Evolutionary conservation across 2,329 filamentous ascomycete species (phyloP), one percentile per base, ranked within the genome.

Genomic region (Chaetomiaceae sp.): DNA sequence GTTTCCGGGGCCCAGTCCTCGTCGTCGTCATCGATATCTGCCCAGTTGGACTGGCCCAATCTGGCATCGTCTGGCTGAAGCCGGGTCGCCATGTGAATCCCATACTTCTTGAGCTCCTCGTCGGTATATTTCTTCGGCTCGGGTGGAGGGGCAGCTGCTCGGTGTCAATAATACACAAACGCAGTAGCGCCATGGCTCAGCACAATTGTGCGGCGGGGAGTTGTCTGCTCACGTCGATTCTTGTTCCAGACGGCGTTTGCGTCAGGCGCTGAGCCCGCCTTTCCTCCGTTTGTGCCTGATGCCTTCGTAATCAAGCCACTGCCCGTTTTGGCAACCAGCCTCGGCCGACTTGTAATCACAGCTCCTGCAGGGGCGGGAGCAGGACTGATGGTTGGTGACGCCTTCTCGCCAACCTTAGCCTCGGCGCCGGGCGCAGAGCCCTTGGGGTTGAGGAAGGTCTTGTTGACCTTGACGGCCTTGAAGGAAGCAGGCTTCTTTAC

Each of bases 1-100:
- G 84, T 81, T 54, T 93, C 86, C 2, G 87, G 87, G 12, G 83
- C 84, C 85, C 87, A 91, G 59, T 91, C 86, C 30, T 93, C 88
- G 58, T 90, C 86, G 54, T 93, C 87, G 48, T 93, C 88, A 51
- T 93, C 88, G 50, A 91, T 90, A 60, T 94, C 88, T 19, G 87
- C 88, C 88, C 88, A 94, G 62, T 90, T 91, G 26, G 83, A 81
- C 58, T 89, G 84, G 49, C 86, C 86, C n/a, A n/a, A n/a, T 48
- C 79, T 79, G 43, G 73, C 66, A 61, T 89, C 86, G 55, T 91
- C 86, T 40, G 84, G 77, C 54, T 88, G 83, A 47, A 93, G 70
- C 56, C 88, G 82, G 57, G 78, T 88, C 47, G 87, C 86, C 67
- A 94, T 78, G 62, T 93, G 88, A 58, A 93, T 93, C 26, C 88